A percentile compares a stretch with the other conserved stretches of the same genome.
These are phyloP conservation scores for Pythium myriotylum DNA, from an alignment of 352 stramenopile genomes.

Conservation along the genomic window DNA sequence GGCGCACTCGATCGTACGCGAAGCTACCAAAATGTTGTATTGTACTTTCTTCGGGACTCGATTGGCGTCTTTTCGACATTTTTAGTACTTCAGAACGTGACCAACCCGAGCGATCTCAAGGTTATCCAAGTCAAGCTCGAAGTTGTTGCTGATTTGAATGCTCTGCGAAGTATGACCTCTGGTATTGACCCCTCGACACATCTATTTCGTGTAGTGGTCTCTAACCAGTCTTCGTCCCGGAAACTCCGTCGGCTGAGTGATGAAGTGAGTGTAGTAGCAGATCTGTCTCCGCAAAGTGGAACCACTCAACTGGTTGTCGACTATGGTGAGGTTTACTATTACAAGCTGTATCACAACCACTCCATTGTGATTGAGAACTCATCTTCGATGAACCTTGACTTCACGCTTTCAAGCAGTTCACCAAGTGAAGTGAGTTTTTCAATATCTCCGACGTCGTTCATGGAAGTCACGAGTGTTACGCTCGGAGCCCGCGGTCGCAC, in stretches of 20 bases:
- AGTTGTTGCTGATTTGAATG: constrained; percentile 87
- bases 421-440: constrained; percentile 86
- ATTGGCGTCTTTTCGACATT: constrained; percentile 88
- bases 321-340: constrained; percentile 87
- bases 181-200: constrained; percentile 67
- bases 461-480: constrained; percentile 77
- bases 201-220: constrained; percentile 87
- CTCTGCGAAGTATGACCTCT: constrained; percentile 79
- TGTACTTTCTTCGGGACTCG: constrained; percentile 80
- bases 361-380: constrained; percentile 90
- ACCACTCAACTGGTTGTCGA: constrained; percentile 59
- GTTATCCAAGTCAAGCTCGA: constrained; percentile 86
- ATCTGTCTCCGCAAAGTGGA: background rate
- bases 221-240: constrained; percentile 65
- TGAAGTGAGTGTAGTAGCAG: constrained; percentile 31
- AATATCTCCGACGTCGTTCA: constrained; percentile 81
- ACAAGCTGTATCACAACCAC: constrained; percentile 90
- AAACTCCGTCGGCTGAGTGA: constrained; percentile 61
- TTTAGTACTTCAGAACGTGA: constrained; percentile 83
- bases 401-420: constrained; percentile 85
- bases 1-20: constrained; percentile 71
- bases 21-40: constrained; percentile 83
- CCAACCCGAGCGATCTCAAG: constrained; percentile 83
- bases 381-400: constrained; percentile 81
- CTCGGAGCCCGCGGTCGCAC: constrained; percentile 66